Evolutionary conservation across 768 basidiomycete species (phyloP), one percentile per base, ranked within the genome.

Genomic region (Jaapia argillacea): DNA sequence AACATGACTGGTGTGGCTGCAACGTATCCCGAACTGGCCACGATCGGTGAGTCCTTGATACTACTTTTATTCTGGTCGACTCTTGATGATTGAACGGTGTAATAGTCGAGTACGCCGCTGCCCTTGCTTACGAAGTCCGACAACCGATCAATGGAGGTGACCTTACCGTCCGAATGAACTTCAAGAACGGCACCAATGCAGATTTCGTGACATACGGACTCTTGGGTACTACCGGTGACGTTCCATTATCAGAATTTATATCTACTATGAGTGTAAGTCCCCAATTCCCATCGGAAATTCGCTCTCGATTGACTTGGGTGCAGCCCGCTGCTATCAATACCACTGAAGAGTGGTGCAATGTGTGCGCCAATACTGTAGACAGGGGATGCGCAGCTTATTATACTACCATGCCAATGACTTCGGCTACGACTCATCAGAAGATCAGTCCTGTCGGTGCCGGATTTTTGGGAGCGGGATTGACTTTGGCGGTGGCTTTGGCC

Each of bases 1-100:
- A 82, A 84, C 59, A 79, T 88, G 75, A 84, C 81, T 0, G 70
- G 74, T 2, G 69, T 72, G 20, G 70, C 71, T 6, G 55, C 67
- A 14, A 60, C 65, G 37, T 67, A 73, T 44, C 71, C 75, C 0
- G 53, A 74, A 47, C 67, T 84, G 3, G 71, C 76, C 27, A 71
- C 71, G 10, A 72, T 85, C 48, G 78, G 81, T 80, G 41, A 42
- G 49, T 33, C 28, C 27, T 36, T n/a, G n/a, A n/a, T n/a, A n/a
- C n/a, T n/a, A n/a, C n/a, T n/a, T n/a, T n/a, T n/a, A n/a, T n/a
- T n/a, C n/a, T n/a, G n/a, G n/a, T n/a, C n/a, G n/a, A n/a, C n/a
- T n/a, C n/a, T n/a, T n/a, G n/a, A n/a, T n/a, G n/a, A n/a, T n/a
- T n/a, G n/a, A n/a, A n/a, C n/a, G n/a, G n/a, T n/a, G n/a, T n/a